Base-by-base conservation (phyloP, 192 early-diverging fungal genomes). In the Rhizoclosmatium globosum region DNA sequence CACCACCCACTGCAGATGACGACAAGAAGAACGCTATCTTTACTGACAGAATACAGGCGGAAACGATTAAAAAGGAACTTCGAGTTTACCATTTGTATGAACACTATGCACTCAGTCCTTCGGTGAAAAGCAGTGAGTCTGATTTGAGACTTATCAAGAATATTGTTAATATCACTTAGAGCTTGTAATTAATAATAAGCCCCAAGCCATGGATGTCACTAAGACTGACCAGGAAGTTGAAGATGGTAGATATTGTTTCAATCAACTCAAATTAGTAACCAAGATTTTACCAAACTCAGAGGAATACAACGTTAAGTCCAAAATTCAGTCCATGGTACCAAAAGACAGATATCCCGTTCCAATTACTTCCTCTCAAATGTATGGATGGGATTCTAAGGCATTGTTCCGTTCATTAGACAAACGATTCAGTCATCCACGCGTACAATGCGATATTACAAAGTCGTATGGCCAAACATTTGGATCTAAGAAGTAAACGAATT, bases 51-150 rank as follows among this genome's bases (percentile, higher is more conserved):
- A 83, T 83, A 62, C 82, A 76, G 47, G 79, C 74, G 9, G 82
- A 83, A 66, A 83, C 82, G 42, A 83, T 83, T 74, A 75, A 71
- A 57, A 83, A 83, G 71, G 79, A 83, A 65, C 65, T 83, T 39
- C 65, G 82, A 15, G 71, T 71, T 42, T 74, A 81, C 56, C 66
- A 50, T 62, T 58, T 83, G 56, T 78, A 83, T 58, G 82, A 83
- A 39, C 56, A 81, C 23, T 83, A 83, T 43, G 67, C 81, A 64
- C 44, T 83, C 9, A 81, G 79, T 45, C 82, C 82, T 11, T 71
- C 68, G 19, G 61, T 82, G 41, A 80, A 81, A 39, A 80, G 60
- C 9, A 83, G 82, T 81, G 31, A 31, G 79, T 74, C 15, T 9
- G 57, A 23, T 6, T 7, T 31, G 19, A 21, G 21, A 21, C 15